A percentile compares a stretch with the other conserved stretches of the same genome.
Conservation (phyloP, 1,139 yeast species). For the Suhomyces maxii region DNA sequence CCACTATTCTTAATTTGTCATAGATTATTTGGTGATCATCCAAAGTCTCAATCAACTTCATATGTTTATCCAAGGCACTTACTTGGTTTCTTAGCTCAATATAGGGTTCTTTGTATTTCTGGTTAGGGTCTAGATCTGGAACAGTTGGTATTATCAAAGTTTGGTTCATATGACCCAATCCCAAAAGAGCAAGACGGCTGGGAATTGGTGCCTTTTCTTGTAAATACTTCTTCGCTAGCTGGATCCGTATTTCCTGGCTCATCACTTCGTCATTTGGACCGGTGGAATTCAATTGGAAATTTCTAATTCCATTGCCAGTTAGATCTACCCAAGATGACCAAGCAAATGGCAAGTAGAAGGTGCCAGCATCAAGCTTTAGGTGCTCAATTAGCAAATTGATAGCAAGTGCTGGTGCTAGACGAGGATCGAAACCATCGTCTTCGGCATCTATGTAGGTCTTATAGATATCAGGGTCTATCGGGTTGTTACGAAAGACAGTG, state of each 20-base stretch:
- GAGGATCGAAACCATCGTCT: conserved; percentile 15
- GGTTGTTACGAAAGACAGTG: not conserved
- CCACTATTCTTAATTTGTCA: not conserved
- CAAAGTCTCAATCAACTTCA: not conserved
- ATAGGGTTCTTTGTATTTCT: not conserved
- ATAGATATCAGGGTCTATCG: not conserved
- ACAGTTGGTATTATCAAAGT: conserved; percentile 9
- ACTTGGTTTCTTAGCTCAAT: not conserved
- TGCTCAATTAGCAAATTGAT: conserved; percentile 8
- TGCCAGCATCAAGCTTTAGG: conserved; percentile 2
- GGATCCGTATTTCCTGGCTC: not conserved
- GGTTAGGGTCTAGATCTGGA: not conserved
- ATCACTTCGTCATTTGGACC: not conserved
- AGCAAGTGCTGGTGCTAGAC: conserved; percentile 20
- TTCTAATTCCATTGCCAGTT: not conserved
- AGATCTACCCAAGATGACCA: conserved; percentile 19
- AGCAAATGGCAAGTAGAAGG: conserved; percentile 17
- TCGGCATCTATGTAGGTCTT: not conserved
- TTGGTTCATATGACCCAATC: conserved; percentile 10
- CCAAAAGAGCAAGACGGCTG: conserved; percentile 16
- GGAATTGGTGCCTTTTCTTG: conserved; percentile 17
- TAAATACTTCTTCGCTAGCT: conserved; percentile 16
- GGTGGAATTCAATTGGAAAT: not conserved
- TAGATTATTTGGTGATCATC: not conserved
- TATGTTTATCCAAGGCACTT: not conserved